Evolutionary conservation across 768 basidiomycete genomes (phyloP).

Genomic region (Cystofilobasidium macerans): DNA sequence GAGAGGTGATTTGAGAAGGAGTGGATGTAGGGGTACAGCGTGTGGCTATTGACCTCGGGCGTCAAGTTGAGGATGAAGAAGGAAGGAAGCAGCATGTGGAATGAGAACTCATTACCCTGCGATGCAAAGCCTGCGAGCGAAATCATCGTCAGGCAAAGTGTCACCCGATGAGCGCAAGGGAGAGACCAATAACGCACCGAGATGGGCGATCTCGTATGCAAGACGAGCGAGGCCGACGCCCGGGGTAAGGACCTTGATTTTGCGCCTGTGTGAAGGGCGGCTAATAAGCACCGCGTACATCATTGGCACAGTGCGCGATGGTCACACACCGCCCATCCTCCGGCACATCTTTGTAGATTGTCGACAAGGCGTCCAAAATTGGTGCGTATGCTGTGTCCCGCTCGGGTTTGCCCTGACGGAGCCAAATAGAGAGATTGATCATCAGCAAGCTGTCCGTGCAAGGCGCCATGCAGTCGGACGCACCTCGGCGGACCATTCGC

Average conservation of each 20-base stretch:
- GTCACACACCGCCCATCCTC: conserved; percentile 46
- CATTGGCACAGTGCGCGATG: background rate
- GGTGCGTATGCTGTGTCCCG: conserved; percentile 70
- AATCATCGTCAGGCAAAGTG: too few relatives aligned
- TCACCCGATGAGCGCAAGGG: background rate
- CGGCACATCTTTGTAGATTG: conserved; percentile 52
- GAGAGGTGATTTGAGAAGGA: conserved; percentile 73
- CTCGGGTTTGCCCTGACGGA: conserved; percentile 56
- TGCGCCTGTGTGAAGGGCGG: conserved; percentile 38
- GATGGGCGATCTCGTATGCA: conserved; percentile 72
- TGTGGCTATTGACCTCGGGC: conserved; percentile 39
- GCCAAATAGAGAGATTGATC: background rate
- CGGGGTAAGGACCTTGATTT: conserved; percentile 69
- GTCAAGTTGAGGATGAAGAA: conserved; percentile 69
- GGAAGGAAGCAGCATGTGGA: conserved; percentile 55
- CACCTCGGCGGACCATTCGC: conserved; percentile 85
- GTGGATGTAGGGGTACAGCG: conserved; percentile 80
- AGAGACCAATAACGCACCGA: conserved; percentile 46
- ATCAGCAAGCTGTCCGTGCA: background rate
- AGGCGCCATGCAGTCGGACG: conserved; percentile 17
- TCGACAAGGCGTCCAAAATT: conserved; percentile 61
- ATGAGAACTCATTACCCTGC: conserved; percentile 65
- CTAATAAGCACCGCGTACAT: too few relatives aligned
- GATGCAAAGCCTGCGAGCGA: conserved; percentile 60
- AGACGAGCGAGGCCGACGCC: conserved; percentile 81